Conservation (phyloP, 805 yeast species). For the Kodamaea nitidulidarum region DNA sequence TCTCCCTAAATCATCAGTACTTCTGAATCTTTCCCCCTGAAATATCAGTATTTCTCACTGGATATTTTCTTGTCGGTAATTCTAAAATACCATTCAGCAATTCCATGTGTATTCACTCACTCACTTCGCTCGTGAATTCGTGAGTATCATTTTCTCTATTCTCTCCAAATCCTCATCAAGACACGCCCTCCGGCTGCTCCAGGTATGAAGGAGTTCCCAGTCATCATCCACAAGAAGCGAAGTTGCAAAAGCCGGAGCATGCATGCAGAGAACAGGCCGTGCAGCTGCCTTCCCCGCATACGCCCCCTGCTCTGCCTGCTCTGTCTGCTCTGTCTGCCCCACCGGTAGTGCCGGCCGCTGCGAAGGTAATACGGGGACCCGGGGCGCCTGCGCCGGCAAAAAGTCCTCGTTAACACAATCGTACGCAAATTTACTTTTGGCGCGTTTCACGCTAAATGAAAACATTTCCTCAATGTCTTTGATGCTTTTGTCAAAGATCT, state of each 20-base stretch:
- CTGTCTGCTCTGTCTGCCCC: too few relatives aligned
- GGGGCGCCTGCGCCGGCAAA: constrained; percentile 9
- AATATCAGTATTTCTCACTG: too few relatives aligned
- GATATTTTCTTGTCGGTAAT: too few relatives aligned
- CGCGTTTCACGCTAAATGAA: constrained; percentile 8
- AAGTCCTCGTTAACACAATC: constrained; percentile 15
- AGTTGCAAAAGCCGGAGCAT: too few relatives aligned
- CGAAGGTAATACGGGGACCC: constrained; percentile 8
- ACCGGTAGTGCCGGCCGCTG: constrained; percentile 3
- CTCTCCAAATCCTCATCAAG: constrained; percentile 13
- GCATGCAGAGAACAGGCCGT: too few relatives aligned
- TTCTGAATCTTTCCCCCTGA: too few relatives aligned
- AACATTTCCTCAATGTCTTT: constrained; percentile 23
- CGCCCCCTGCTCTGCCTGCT: too few relatives aligned
- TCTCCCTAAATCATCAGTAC: too few relatives aligned
- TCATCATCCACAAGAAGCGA: neutral
- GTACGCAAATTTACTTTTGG: constrained; percentile 8
- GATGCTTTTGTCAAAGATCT: constrained; percentile 22
- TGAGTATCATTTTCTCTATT: constrained; percentile 11
- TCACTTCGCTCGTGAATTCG: too few relatives aligned
- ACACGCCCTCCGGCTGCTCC: constrained; percentile 8
- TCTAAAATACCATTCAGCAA: too few relatives aligned
- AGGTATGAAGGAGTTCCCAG: neutral
- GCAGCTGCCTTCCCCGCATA: too few relatives aligned
- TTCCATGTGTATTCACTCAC: too few relatives aligned